Evolutionary conservation across 106 monocot genomes (phyloP), one percentile per base, ranked within the genome.

Genomic region (Gastrodia elata): DNA sequence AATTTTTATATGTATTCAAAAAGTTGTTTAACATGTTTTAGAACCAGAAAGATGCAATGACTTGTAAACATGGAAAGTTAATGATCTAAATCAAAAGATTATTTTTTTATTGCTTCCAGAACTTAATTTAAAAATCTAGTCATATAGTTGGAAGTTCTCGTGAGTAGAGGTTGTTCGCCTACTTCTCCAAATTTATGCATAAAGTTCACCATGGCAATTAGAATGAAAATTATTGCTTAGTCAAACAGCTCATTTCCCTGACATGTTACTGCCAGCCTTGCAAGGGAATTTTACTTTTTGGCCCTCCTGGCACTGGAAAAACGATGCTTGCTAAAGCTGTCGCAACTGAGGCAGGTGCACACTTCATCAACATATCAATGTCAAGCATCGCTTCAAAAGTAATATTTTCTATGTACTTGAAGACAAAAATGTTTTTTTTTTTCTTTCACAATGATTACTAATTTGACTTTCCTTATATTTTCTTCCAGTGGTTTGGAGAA

Each of bases 251-350:
- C 52, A 52, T n/a, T 52, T 4, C 22, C 20, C 22, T 52, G n/a
- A 52, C 20, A n/a, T 52, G 22, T 52, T 52, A 52, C 68, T 20
- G 61, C 49, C 80, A 98, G 97, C 97, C 97, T 34, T 98, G 97
- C 78, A 98, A 98, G 41, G 97, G 97, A 36, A 98, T 98, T 77
- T 81, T 98, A 68, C 90, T 98, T 10, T 98, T 98, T 87, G 97
- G 97, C 57, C 97, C 97, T 18, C 97, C 97, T 38, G 97, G 97
- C 32, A 98, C 97, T 14, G 97, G 97, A 18, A 98, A 98, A 86
- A 98, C 97, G 8, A 98, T 98, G 97, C 90, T 98, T 57, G 97
- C 97, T 61, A 98, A 98, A 81, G 97, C 97, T 80, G 97, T 98
- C 83, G 97, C 97, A 38, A 98, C 97, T 42, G 97, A 98, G 77